A percentile compares a stretch with the other conserved stretches of the same genome.
phyloP scores from a whole-genome alignment of 331 rosid genomes.

The Malus hybrid region DNA sequence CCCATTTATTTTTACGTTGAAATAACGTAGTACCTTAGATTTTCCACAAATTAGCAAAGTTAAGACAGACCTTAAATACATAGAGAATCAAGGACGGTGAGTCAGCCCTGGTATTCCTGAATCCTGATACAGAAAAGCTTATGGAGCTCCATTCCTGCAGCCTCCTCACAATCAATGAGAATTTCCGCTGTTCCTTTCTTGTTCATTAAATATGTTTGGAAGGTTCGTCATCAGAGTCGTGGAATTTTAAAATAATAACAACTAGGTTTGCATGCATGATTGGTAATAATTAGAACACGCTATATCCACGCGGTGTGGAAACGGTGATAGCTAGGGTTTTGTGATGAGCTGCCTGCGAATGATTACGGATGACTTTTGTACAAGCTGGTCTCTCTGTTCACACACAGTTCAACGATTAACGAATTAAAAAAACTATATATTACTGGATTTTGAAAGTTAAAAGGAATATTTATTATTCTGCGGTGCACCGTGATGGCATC shows the following conservation, averaged over 20 bases:
- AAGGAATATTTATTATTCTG: not conserved
- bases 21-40: not conserved
- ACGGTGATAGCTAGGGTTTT: not conserved
- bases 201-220: not conserved
- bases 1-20: too few relatives aligned
- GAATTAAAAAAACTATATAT: not conserved
- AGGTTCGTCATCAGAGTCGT: not conserved
- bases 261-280: not conserved
- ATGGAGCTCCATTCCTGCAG: not conserved
- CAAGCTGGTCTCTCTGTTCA: not conserved
- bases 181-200: not conserved
- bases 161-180: not conserved
- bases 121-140: not conserved
- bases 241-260: not conserved
- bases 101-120: not conserved
- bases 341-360: not conserved
- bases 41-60: not conserved
- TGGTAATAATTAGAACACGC: not conserved
- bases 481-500: not conserved
- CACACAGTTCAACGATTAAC: not conserved
- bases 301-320: slow-evolving; percentile 1
- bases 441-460: not conserved
- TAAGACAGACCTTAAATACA: not conserved
- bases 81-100: not conserved
- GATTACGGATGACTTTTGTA: not conserved